Evolutionary conservation across 306 rosid genomes (phyloP), one percentile per base, ranked within the genome.

Genomic region (Amphicarpaea edgeworthii): DNA sequence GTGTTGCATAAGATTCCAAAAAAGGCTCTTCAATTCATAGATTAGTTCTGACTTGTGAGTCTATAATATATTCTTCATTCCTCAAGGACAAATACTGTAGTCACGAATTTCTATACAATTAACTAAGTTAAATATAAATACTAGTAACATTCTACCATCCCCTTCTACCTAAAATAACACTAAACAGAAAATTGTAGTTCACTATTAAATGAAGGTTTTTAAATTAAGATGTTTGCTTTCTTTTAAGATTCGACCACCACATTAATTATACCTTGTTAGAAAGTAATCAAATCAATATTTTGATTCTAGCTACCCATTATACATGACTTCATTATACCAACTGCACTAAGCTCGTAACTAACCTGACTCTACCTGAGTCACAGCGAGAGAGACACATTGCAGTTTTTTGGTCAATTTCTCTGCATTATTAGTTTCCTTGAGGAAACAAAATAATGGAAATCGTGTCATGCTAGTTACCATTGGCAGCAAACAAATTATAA

Each of bases 401-500:
- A 76, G 63, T 45, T 60, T 60, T 76, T 43, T 64, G 20, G 55
- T 65, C 72, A 49, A 23, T 69, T 59, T 78, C 72, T 73, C 75
- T 57, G 21, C 30, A 58, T 71, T 60, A 68, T 34, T 40, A 23
- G 19, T 55, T 55, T 64, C 72, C 41, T 47, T 30, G 46, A 70
- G 19, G 68, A 70, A 75, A 70, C 50, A 58, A 77, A 80, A 70
- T 53, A 64, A 78, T 50, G 28, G 46, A 37, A 79, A 67, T 60
- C 57, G 47, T 51, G 64, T 62, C 70, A 64, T 38, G 50, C 68
- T 76, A 83, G 62, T 73, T 75, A 55, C 73, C 85, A 73, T 83
- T 77, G 64, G 34, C 76, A 74, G 34, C 76, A 47, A 55, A 62
- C 68, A 57, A 40, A 68, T 38, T 61, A 70, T 16, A 80, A 75